A percentile compares a stretch with the other conserved stretches of the same genome.
These are phyloP conservation scores for Tagetes patula DNA, from an alignment of 129 eudicot genomes.

Conservation along the genomic window DNA sequence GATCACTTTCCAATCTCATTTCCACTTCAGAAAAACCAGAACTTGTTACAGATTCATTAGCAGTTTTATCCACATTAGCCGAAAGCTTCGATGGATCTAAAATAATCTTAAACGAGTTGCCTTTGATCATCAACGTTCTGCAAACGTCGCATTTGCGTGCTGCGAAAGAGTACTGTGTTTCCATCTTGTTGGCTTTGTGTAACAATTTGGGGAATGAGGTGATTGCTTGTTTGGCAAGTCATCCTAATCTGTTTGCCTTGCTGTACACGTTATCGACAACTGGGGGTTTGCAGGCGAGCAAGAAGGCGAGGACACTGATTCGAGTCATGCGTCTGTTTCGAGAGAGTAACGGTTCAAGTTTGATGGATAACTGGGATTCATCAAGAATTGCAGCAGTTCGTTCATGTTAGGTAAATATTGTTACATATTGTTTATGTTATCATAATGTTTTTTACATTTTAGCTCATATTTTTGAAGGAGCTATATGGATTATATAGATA, in stretches of 20 bases:
- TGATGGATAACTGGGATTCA: constrained; percentile 35
- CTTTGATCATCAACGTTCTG: constrained; percentile 27
- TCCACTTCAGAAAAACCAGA: constrained; percentile 55
- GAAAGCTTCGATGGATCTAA: constrained; percentile 61
- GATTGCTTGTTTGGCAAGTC: constrained; percentile 48
- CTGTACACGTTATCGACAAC: constrained; percentile 48
- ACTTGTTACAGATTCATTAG: constrained; percentile 56
- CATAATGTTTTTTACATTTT: constrained; percentile 15
- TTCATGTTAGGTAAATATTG: constrained; percentile 43
- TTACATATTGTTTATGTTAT: background rate
- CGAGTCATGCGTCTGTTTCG: constrained; percentile 52
- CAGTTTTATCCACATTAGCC: constrained; percentile 57
- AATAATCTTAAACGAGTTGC: constrained; percentile 36
- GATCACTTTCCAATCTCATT: too few relatives aligned
- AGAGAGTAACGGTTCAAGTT: constrained; percentile 50
- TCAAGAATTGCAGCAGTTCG: constrained; percentile 40
- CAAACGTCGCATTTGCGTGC: constrained; percentile 38
- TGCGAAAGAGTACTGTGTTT: constrained; percentile 67
- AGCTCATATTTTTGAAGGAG: constrained; percentile 38
- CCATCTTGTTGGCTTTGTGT: constrained; percentile 55
- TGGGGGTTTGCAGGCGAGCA: constrained; percentile 49
- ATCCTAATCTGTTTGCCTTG: constrained; percentile 41
- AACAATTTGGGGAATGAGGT: constrained; percentile 59
- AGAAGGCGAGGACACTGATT: constrained; percentile 57
- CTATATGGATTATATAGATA: background rate